phyloP scores from a whole-genome alignment of 2,329 filamentous ascomycete genomes.

The Rosellinia necatrix region DNA sequence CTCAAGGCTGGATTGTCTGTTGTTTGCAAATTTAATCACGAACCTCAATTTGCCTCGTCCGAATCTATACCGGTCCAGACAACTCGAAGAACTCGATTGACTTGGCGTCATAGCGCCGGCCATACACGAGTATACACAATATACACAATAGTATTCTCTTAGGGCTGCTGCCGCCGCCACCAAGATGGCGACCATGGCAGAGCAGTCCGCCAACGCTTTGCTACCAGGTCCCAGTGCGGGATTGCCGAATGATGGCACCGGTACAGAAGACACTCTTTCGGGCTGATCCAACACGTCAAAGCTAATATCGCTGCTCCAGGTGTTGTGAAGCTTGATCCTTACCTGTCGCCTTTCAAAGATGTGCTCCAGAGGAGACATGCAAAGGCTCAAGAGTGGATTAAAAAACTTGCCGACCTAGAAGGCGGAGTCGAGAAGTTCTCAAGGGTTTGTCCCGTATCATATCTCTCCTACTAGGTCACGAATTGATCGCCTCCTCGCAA shows the following conservation, averaged over 20 bases:
- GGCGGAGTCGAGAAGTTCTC: slow-evolving; percentile 93
- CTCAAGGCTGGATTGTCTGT: too few species aligned
- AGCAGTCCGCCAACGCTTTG: slow-evolving; percentile 52
- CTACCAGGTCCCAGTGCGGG: slow-evolving; percentile 40
- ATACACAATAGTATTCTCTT: too few species aligned
- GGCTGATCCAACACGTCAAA: slow-evolving; percentile 6
- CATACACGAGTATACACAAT: too few species aligned
- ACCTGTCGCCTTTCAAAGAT: slow-evolving; percentile 82
- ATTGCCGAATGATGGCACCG: slow-evolving; percentile 72
- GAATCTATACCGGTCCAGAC: slow-evolving; percentile 4
- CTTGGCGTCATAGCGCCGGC: too few species aligned
- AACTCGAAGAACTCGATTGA: background rate
- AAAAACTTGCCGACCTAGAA: slow-evolving; percentile 79
- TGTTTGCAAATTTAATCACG: slow-evolving; percentile 6
- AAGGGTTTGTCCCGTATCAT: slow-evolving; percentile 56
- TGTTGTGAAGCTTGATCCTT: slow-evolving; percentile 85
- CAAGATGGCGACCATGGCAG: slow-evolving; percentile 44
- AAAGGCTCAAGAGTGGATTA: slow-evolving; percentile 85
- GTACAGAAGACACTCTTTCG: slow-evolving; percentile 46
- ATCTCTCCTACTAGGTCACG: background rate
- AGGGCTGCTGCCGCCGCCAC: too few species aligned
- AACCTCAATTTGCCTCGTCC: slow-evolving; percentile 15
- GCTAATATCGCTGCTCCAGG: slow-evolving; percentile 55
- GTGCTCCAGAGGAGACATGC: slow-evolving; percentile 75
- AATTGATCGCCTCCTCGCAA: slow-evolving; percentile 16